A percentile compares a stretch with the other conserved stretches of the same genome.
Evolutionary conservation across 768 basidiomycete genomes (phyloP).

Genomic region (Trametes coccinea): DNA sequence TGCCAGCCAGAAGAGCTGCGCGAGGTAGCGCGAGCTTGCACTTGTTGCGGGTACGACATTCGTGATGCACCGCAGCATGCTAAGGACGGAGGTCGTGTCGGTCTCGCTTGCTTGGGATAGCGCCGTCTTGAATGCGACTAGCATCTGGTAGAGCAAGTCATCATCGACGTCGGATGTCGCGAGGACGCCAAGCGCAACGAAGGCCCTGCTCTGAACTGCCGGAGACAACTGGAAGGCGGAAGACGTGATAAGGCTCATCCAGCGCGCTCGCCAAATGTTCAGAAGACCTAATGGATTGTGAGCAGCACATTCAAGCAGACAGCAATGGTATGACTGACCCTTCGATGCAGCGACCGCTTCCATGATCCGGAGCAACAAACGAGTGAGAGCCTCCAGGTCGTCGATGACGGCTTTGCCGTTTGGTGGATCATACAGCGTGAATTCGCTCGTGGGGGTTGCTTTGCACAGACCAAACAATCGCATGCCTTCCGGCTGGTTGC

Average conservation of each 20-base stretch:
- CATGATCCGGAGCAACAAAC: constrained; percentile 62
- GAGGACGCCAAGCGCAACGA: constrained; percentile 81
- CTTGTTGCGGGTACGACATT: constrained; percentile 73
- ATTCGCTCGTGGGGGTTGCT: constrained; percentile 67
- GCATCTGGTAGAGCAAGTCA: constrained; percentile 90
- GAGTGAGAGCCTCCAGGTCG: constrained; percentile 62
- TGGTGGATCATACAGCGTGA: constrained; percentile 52
- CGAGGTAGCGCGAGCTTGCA: constrained; percentile 68
- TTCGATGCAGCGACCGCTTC: constrained; percentile 63
- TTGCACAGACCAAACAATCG: constrained; percentile 73
- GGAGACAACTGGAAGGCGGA: constrained; percentile 90
- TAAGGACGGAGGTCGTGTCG: constrained; percentile 72
- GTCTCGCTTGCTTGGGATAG: constrained; percentile 66
- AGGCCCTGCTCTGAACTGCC: constrained; percentile 85
- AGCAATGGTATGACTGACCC: constrained; percentile 46
- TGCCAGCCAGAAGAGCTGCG: constrained; percentile 84
- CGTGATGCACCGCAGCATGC: constrained; percentile 86
- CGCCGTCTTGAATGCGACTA: constrained; percentile 80
- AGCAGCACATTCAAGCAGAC: constrained; percentile 1
- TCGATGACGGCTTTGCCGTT: constrained; percentile 61
- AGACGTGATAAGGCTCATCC: constrained; percentile 88
- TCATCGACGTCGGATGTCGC: constrained; percentile 86
- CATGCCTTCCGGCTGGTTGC: constrained; percentile 55
- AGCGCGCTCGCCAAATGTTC: constrained; percentile 90
- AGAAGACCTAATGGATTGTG: constrained; percentile 52